phyloP scores from a whole-genome alignment of 805 yeast species.

The Candida insectalens region DNA sequence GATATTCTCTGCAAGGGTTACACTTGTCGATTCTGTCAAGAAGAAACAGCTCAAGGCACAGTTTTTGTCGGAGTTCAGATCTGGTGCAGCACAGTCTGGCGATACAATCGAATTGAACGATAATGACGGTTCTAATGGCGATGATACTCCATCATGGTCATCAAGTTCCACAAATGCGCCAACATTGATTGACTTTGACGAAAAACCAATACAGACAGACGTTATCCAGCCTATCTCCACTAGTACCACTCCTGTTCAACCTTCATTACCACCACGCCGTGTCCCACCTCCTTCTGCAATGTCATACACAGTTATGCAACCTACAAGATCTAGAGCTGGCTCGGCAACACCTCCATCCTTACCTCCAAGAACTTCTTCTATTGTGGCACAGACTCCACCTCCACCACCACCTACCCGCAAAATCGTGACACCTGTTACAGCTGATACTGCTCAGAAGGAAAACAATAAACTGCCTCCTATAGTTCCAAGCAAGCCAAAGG shows the following conservation, averaged over 20 bases:
- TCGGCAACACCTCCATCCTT: slow-evolving; percentile 11
- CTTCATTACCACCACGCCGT: too few species aligned
- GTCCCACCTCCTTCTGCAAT: slow-evolving; percentile 20
- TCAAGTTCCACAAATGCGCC: slow-evolving; percentile 12
- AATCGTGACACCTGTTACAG: slow-evolving; percentile 1
- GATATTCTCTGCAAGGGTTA: slow-evolving; percentile 56
- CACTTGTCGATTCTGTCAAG: slow-evolving; percentile 55
- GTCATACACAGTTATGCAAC: slow-evolving; percentile 10
- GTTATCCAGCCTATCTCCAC: too few species aligned
- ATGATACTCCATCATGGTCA: slow-evolving; percentile 11
- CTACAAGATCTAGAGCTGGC: slow-evolving; percentile 15
- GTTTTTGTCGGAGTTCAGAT: slow-evolving; percentile 50
- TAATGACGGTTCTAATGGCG: slow-evolving; percentile 3
- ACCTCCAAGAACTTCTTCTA: slow-evolving; percentile 3
- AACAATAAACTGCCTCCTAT: slow-evolving; percentile 20
- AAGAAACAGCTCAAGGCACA: slow-evolving; percentile 46
- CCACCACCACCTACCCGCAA: slow-evolving; percentile 20
- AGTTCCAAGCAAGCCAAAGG: slow-evolving; percentile 23
- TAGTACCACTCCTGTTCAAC: too few species aligned
- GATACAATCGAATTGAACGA: slow-evolving; percentile 23
- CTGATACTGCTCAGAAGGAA: slow-evolving; percentile 1
- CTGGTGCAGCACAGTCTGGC: slow-evolving; percentile 11
- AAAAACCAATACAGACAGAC: slow-evolving; percentile 9
- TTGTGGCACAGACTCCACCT: slow-evolving; percentile 14
- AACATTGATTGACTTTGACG: slow-evolving; percentile 18